Base-by-base conservation (phyloP, 1,284 basidiomycete species). In the Austroboletus rostrupii region DNA sequence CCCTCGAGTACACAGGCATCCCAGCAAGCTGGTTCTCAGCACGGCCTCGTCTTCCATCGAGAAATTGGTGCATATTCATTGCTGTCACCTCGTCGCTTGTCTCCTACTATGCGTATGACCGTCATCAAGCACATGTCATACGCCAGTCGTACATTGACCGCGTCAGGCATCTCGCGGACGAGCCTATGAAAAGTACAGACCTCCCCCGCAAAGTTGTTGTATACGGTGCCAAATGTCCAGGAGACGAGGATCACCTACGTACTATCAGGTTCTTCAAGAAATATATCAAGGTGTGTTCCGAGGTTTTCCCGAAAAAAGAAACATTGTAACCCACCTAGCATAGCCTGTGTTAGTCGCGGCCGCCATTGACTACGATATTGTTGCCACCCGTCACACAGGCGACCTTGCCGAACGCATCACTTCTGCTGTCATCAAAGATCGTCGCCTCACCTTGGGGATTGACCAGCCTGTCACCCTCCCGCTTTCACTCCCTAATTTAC, bases 301-400 rank as follows among this genome's bases (percentile, higher is more conserved):
- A 28, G 33, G 19, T n/a, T 47, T 55, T 11, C 36, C 19, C 13
- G 13, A 19, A 43, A 8, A 31, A 21, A 48, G 39, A 55, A 39
- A 49, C 50, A 52, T 38, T 7, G 21, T 49, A 38, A 45, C 46
- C 12, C 42, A 44, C 41, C 36, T 35, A 41, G 49, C 16, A 35
- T 57, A 97, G 94, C 96, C 96, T 6, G 83, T 97, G 55, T 78
- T 99, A 13, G 90, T 95, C 29, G 93, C 96, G 10, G 93, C 94
- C 5, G 96, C 92, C 0, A 75, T 98, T 36, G 96, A 99, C 76
- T 98, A 90, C 70, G 85, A 90, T 44, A 81, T 93, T 65, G 72
- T 92, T 48, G 79, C 81, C 37, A 90, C 92, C 23, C 91, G 89
- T 59, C 78, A 87, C 53, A 85, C 92, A 57, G 94, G 96, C 7